Percentiles rank a stretch among this genome's conserved stretches.
These are phyloP conservation scores for Suhomyces yuchorum DNA, from an alignment of 1,139 yeast species.

Conservation along the genomic window DNA sequence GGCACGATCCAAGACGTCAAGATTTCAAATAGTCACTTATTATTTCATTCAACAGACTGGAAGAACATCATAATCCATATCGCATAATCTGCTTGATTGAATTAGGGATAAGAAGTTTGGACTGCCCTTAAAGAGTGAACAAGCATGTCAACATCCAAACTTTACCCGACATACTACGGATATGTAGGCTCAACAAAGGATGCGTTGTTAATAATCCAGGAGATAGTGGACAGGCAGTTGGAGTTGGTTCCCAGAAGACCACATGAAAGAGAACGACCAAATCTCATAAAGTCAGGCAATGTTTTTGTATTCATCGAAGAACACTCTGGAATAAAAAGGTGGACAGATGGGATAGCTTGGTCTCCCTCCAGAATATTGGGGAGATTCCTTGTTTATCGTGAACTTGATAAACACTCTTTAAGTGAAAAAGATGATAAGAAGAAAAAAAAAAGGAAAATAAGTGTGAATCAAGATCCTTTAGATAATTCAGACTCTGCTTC, in stretches of 20 bases:
- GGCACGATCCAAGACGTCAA: background rate
- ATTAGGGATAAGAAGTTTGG: background rate
- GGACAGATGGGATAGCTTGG: constrained; percentile 97
- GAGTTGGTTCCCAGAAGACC: constrained; percentile 78
- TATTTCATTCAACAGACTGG: background rate
- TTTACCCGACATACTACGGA: constrained; percentile 69
- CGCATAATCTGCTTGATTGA: too few relatives aligned
- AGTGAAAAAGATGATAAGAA: constrained; percentile 36
- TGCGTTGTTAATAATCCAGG: constrained; percentile 81
- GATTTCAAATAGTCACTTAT: background rate
- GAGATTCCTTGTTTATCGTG: constrained; percentile 79
- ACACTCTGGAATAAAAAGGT: constrained; percentile 78
- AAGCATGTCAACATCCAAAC: constrained; percentile 29
- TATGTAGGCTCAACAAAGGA: constrained; percentile 82
- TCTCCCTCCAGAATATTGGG: constrained; percentile 87
- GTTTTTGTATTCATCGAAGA: constrained; percentile 86
- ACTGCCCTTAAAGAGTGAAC: background rate
- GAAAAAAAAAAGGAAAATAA: constrained; percentile 32
- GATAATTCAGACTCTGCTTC: constrained; percentile 8
- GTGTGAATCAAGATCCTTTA: constrained; percentile 22
- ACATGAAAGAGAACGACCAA: constrained; percentile 71
- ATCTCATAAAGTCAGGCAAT: constrained; percentile 72
- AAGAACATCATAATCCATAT: background rate
- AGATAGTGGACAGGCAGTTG: constrained; percentile 62
- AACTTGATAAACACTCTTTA: constrained; percentile 60